Evolutionary conservation across 192 early-diverging fungal genomes (phyloP).

Genomic region (Kappamyces sp.): DNA sequence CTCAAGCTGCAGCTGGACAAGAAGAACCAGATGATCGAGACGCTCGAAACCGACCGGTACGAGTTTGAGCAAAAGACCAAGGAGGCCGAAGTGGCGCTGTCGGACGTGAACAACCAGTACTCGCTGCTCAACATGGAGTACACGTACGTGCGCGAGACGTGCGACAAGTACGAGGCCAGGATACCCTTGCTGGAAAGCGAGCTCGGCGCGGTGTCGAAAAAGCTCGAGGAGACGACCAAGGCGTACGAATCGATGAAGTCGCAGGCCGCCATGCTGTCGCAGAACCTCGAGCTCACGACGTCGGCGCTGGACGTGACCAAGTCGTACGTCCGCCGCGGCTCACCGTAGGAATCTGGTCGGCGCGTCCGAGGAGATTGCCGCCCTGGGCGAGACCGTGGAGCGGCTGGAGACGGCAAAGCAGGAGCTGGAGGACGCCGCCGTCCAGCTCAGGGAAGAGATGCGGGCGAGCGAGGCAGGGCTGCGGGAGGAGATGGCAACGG

Average conservation of each 20-base stretch:
- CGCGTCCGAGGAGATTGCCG: too few species aligned
- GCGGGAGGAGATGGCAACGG: too few species aligned
- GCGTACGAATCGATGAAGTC: constrained; percentile 25
- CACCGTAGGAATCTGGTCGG: too few species aligned
- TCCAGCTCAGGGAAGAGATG: too few species aligned
- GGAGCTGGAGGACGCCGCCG: too few species aligned
- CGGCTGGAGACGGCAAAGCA: too few species aligned
- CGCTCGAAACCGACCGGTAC: background rate
- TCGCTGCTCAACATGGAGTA: background rate
- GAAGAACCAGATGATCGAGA: constrained; percentile 23
- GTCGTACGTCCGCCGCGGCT: too few species aligned
- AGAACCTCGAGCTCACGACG: constrained; percentile 45
- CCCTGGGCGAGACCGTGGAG: too few species aligned
- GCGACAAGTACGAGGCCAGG: too few species aligned
- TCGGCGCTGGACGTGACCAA: constrained; percentile 54
- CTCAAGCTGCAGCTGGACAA: constrained; percentile 8
- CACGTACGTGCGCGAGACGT: background rate
- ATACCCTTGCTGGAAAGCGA: too few species aligned
- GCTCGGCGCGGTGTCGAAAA: too few species aligned
- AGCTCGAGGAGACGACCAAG: constrained; percentile 12
- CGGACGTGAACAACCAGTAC: background rate
- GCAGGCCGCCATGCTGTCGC: constrained; percentile 37
- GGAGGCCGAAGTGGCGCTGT: background rate
- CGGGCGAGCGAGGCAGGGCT: too few species aligned
- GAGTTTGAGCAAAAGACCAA: background rate